Evolutionary conservation across 805 yeast genomes (phyloP), one percentile per base, ranked within the genome.

Genomic region (Maudiozyma turicensis): DNA sequence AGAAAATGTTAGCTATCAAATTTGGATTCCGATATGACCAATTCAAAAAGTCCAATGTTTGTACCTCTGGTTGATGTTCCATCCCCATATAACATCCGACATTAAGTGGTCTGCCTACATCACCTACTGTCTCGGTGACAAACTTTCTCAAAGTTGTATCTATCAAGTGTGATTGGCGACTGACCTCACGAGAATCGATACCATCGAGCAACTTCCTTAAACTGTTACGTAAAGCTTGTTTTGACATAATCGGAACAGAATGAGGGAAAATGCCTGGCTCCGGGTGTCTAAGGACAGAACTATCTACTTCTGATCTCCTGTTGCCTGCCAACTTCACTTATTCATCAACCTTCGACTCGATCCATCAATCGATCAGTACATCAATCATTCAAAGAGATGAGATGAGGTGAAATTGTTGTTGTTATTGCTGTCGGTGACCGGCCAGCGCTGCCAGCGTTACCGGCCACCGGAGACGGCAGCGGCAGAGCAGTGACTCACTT

Each of bases 41-140:
- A 42, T 69, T 55, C 2, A 90, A 76, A 9, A 89, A 64, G 0
- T 60, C 61, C 8, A 63, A 57, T 0, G 96, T 89, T 49, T 76
- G 76, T 1, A 85, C 70, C 64, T 90, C 97, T 46, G 80, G 73
- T 20, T 65, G 54, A 26, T 65, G 54, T 1, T 83, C 87, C 89
- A 90, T 83, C 61, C 77, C 80, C 85, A 89, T 77, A 58, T 78
- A 90, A 32, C 87, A 59, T 0, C 84, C 96, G 2, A 89, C 70
- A 32, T 32, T 42, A 9, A 42, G 15, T 9, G 41, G 41, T 26
- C 38, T 34, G 2, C 38, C 38, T 11, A 34, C 7, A 11, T 34
- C n/a, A 13, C n/a, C n/a, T 6, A 13, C n/a, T 14, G 11, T 11
- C 26, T 42, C 11, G 3, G 8, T 13, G n/a, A 42, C 35, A 8